Percentiles rank a stretch among this genome's conserved stretches.
phyloP scores from a whole-genome alignment of 2,329 filamentous ascomycete species.

The Fusarium luffae region DNA sequence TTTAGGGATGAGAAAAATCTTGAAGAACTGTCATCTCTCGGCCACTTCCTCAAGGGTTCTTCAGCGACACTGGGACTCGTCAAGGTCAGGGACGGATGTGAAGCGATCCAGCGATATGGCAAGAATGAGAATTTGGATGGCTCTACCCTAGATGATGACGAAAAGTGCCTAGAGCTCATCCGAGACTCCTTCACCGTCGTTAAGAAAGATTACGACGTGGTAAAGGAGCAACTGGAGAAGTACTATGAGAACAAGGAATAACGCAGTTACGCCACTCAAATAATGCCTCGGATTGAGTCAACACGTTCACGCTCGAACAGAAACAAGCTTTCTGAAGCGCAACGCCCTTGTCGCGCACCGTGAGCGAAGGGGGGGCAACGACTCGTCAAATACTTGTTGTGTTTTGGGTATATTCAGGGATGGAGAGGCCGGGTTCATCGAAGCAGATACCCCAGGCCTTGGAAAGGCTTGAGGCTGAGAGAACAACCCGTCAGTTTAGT shows the following conservation, averaged over 20 bases:
- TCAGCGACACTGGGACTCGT: slow-evolving; percentile 91
- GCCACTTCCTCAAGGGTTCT: slow-evolving; percentile 97
- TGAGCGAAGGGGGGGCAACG: slow-evolving; percentile 11
- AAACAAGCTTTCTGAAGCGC: slow-evolving; percentile 3
- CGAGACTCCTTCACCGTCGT: slow-evolving; percentile 75
- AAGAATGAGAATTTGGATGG: slow-evolving; percentile 84
- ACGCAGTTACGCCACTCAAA: slow-evolving; percentile 5
- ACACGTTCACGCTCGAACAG: background rate
- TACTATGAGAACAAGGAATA: slow-evolving; percentile 64
- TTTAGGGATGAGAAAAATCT: slow-evolving; percentile 75
- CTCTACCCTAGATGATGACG: slow-evolving; percentile 71
- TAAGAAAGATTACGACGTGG: slow-evolving; percentile 80
- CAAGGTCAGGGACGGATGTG: slow-evolving; percentile 92
- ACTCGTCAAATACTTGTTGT: slow-evolving; percentile 20
- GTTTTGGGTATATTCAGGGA: slow-evolving; percentile 27
- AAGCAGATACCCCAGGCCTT: slow-evolving; percentile 37
- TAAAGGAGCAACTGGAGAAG: slow-evolving; percentile 74
- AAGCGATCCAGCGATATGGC: slow-evolving; percentile 96
- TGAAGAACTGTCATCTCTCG: slow-evolving; percentile 79
- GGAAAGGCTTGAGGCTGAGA: slow-evolving; percentile 33
- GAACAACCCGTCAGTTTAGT: slow-evolving; percentile 24
- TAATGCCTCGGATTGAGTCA: slow-evolving; percentile 16
- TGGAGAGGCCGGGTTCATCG: slow-evolving; percentile 33
- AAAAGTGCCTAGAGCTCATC: slow-evolving; percentile 76
- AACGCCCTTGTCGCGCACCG: slow-evolving; percentile 8